Conservation (phyloP, 805 yeast species). For the Metschnikowia noctiluminum region DNA sequence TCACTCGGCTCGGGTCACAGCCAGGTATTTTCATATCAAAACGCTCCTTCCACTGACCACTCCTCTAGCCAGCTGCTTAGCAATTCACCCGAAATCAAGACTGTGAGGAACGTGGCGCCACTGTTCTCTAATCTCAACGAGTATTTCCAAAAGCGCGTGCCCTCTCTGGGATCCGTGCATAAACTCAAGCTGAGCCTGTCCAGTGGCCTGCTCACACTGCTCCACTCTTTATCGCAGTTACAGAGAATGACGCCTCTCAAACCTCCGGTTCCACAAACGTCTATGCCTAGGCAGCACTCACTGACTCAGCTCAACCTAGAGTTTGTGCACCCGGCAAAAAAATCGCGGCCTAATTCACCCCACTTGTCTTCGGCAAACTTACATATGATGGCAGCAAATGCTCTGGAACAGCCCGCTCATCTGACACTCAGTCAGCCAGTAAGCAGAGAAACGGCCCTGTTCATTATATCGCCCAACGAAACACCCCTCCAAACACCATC, state of each 20-base stretch:
- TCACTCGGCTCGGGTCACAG: conserved; percentile 21
- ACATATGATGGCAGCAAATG: conserved; percentile 2
- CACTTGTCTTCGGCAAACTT: conserved; percentile 15
- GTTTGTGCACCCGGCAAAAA: conserved; percentile 34
- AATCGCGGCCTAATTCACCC: conserved; percentile 50
- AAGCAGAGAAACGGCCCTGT: conserved; percentile 18
- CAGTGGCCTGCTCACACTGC: conserved; percentile 12
- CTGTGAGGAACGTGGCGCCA: conserved; percentile 16
- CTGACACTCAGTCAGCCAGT: conserved; percentile 6
- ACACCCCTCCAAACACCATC: conserved; percentile 50
- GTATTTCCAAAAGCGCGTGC: conserved; percentile 26
- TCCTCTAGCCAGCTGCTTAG: conserved; percentile 28
- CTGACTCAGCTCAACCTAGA: conserved; percentile 37
- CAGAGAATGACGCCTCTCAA: conserved; percentile 46
- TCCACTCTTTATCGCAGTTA: conserved; percentile 18
- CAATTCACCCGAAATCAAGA: conserved; percentile 32
- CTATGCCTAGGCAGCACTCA: conserved; percentile 18
- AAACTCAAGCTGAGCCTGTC: conserved; percentile 25
- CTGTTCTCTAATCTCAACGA: conserved; percentile 33
- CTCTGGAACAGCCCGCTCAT: background rate
- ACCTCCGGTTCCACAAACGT: conserved; percentile 9
- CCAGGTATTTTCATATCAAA: conserved; percentile 26
- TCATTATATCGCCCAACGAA: conserved; percentile 36
- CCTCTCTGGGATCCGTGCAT: conserved; percentile 19
- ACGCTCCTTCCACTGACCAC: conserved; percentile 25